These are phyloP conservation scores for Talaromyces sp. DNA, from an alignment of 2,329 filamentous ascomycete species.

Conservation along the genomic window DNA sequence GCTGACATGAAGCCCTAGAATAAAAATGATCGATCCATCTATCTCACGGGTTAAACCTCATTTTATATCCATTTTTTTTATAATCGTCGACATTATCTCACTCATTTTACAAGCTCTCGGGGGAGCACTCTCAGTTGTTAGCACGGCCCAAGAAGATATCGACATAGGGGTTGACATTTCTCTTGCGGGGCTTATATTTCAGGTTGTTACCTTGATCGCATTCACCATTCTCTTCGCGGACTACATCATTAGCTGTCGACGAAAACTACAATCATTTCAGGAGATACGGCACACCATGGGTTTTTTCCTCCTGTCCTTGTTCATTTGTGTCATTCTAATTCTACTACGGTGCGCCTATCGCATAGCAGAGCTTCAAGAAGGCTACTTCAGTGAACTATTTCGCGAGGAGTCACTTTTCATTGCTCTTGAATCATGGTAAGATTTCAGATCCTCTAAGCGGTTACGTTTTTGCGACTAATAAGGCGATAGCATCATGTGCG, in stretches of 20 bases:
- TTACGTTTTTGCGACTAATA: too few species aligned
- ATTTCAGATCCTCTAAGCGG: too few species aligned
- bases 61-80: too few species aligned
- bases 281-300: not conserved
- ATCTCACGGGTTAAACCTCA: too few species aligned
- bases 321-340: constrained; percentile 36
- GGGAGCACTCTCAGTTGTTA: constrained; percentile 32
- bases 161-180: constrained; percentile 38
- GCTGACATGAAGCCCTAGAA: too few species aligned
- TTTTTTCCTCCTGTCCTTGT: constrained; percentile 22
- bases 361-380: constrained; percentile 49
- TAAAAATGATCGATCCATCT: too few species aligned
- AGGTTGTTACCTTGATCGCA: constrained; percentile 42
- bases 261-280: not conserved
- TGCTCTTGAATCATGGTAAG: constrained; percentile 39
- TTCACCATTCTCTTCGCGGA: constrained; percentile 22
- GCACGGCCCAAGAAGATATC: not conserved
- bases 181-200: constrained; percentile 43
- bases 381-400: constrained; percentile 47
- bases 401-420: constrained; percentile 50
- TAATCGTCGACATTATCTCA: too few species aligned
- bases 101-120: constrained; percentile 44
- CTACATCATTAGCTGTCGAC: constrained; percentile 3
- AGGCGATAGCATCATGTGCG: too few species aligned
- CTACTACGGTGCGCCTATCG: constrained; percentile 49